Evolutionary conservation across 2,329 filamentous ascomycete species (phyloP).

Genomic region (Pyricularia sp.): DNA sequence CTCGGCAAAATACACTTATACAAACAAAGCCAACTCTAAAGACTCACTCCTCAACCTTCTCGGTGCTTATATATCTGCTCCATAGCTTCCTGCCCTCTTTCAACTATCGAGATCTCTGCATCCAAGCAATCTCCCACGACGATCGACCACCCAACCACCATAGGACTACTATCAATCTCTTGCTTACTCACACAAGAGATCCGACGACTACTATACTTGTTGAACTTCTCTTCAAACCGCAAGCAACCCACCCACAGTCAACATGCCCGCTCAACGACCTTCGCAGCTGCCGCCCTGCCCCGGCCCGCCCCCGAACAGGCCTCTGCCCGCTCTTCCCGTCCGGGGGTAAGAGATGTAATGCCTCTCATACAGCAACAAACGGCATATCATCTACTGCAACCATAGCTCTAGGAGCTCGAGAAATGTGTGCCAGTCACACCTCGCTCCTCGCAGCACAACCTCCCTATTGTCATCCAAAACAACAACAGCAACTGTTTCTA

Average conservation of each 20-base stretch:
- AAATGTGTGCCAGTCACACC: not conserved
- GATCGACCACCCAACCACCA: conserved; percentile 8
- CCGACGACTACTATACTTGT: not conserved
- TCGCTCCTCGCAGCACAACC: not conserved
- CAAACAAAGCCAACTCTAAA: not conserved
- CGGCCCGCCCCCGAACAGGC: conserved; percentile 54
- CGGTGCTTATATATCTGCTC: not conserved
- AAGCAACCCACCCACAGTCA: conserved; percentile 2
- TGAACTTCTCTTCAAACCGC: not conserved
- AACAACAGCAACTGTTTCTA: not conserved
- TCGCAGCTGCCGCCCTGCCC: conserved; percentile 60
- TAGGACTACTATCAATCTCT: not conserved
- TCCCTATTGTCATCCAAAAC: not conserved
- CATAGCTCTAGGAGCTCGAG: not conserved
- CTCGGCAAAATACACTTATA: not conserved
- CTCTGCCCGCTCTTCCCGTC: conserved; percentile 57
- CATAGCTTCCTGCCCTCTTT: not conserved
- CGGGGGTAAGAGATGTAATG: conserved; percentile 31
- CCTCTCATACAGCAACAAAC: not conserved
- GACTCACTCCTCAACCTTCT: not conserved
- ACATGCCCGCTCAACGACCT: conserved; percentile 50
- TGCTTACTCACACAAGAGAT: not conserved
- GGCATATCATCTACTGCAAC: not conserved
- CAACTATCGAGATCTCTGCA: conserved; percentile 3
- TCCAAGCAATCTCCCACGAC: conserved; percentile 8